These are phyloP conservation scores for Brassica napus DNA, from an alignment of 345 rosid species.

Conservation along the genomic window Da-Ae NC_063450.1:41673001-41673500, in stretches of 20 bases:
- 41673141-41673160: constrained; percentile 6
- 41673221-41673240: constrained; percentile 18
- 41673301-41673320: constrained; percentile 35
- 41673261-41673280: constrained; percentile 26
- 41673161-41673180: not conserved
- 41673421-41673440: constrained; percentile 3
- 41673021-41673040: constrained; percentile 61
- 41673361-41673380: constrained; percentile 22
- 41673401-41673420: not conserved
- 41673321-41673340: constrained; percentile 41
- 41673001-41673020: constrained; percentile 22
- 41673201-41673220: constrained; percentile 12
- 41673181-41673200: not conserved
- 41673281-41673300: constrained; percentile 40
- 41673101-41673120: constrained; percentile 31
- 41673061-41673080: constrained; percentile 50
- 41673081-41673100: constrained; percentile 44
- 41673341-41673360: constrained; percentile 14
- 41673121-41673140: constrained; percentile 23
- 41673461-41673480: too few species aligned
- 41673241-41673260: not conserved
- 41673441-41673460: too few species aligned
- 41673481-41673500: too few species aligned
- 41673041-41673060: constrained; percentile 52
- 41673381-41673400: constrained; percentile 3